Evolutionary conservation across 192 early-diverging fungal species (phyloP).

Genomic region (Entophlyctis luteolus): DNA sequence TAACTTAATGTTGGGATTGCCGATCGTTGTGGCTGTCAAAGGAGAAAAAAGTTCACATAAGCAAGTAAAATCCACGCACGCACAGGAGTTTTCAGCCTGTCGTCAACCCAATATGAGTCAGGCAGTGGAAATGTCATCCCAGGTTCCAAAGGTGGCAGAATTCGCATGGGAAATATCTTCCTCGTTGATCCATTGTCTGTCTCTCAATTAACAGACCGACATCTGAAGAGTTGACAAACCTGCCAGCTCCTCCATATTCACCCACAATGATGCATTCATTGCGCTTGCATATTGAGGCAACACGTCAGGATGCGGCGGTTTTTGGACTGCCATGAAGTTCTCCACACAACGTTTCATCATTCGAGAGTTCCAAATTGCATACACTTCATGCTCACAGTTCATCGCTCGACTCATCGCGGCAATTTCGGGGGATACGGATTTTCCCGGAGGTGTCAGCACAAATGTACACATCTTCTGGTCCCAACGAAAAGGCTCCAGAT

Average conservation of each 20-base stretch:
- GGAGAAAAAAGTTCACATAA: not conserved
- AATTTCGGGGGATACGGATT: conserved; percentile 42
- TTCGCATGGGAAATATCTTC: not conserved
- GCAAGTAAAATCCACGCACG: not conserved
- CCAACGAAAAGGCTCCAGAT: conserved; percentile 80
- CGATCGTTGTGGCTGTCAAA: conserved; percentile 41
- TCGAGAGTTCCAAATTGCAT: conserved; percentile 39
- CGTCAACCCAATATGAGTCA: conserved; percentile 49
- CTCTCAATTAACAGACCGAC: too few species aligned
- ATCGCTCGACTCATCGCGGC: conserved; percentile 65
- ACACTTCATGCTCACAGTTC: conserved; percentile 53
- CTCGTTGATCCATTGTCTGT: not conserved
- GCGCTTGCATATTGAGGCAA: conserved; percentile 20
- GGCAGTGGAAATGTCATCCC: conserved; percentile 64
- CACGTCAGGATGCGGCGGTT: conserved; percentile 30
- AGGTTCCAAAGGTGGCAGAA: conserved; percentile 1
- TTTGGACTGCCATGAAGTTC: conserved; percentile 35
- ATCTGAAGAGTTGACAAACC: not conserved
- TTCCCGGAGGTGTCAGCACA: conserved; percentile 51
- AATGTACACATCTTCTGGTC: conserved; percentile 71
- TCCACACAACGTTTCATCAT: conserved; percentile 67
- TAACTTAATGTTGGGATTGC: conserved; percentile 64
- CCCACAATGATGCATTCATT: conserved; percentile 23
- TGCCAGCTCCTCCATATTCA: conserved; percentile 29
- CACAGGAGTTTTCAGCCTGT: not conserved